Base-by-base conservation (phyloP, 1,284 basidiomycete species). In the Chalciporus sp. region DNA sequence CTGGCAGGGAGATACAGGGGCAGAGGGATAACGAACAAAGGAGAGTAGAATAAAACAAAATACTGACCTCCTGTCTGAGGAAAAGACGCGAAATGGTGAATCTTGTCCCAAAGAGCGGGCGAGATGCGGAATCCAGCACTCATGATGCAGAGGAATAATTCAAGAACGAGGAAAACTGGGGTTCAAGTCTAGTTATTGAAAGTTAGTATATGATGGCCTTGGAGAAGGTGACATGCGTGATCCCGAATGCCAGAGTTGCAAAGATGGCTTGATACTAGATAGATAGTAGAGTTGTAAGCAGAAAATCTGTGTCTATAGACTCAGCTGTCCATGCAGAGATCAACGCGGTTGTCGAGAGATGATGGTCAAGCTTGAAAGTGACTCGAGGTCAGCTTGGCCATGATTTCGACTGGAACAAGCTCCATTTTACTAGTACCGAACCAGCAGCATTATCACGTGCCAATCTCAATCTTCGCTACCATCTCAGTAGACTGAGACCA, bases 1-100 rank as follows among this genome's bases (percentile, higher is more conserved):
- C 2, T 1, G 23, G 43, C 5, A 35, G n/a, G 11, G 14, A 27
- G 17, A 8, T 7, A 39, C 26, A 16, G 16, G 16, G n/a, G 31
- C 23, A 41, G 20, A 42, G 17, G 10, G 17, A 19, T 10, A 5
- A 29, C 11, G 42, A n/a, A 92, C 69, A 94, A 94, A 31, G 28
- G 43, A 93, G 94, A 4, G 6, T 46, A 90, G 95, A 94, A 35
- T n/a, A n/a, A n/a, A n/a, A n/a, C n/a, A n/a, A n/a, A n/a, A n/a
- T 3, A 7, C 85, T 59, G 45, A 92, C 92, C 90, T 53, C 92
- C 91, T 3, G 92, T 94, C 73, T 94, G 94, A 1, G 94, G 94
- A 74, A 97, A 98, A 1, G 90, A 91, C 0, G 95, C 93, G 72
- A 94, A 98, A 68, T 97, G 92, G 72, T 92, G 88, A 55, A 98